Evolutionary conservation across 1,139 yeast genomes (phyloP).

Genomic region (Pichiaceae sp.): DNA sequence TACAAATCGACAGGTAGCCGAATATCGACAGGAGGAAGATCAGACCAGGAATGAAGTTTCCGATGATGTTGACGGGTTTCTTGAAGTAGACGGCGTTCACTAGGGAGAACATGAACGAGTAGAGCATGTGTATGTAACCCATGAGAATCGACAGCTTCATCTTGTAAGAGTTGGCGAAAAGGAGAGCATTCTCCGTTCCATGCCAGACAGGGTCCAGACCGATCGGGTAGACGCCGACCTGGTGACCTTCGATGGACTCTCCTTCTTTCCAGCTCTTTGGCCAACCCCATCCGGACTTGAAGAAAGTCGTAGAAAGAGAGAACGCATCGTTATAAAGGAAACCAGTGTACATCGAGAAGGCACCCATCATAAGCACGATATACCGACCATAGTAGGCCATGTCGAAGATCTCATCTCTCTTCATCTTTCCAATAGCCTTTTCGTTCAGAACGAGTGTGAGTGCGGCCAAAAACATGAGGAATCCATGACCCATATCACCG

Average conservation of each 20-base stretch:
- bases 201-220: conserved; percentile 81
- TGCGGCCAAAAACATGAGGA: conserved; percentile 56
- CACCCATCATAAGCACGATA: conserved; percentile 65
- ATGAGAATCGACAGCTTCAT: conserved; percentile 74
- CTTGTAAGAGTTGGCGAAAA: conserved; percentile 72
- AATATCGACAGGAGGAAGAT: conserved; percentile 79
- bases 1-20: conserved; percentile 66
- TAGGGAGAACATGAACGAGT: conserved; percentile 61
- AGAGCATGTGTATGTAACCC: conserved; percentile 76
- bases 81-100: conserved; percentile 53
- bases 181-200: conserved; percentile 66
- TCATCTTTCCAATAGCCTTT: conserved; percentile 46
- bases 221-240: conserved; percentile 52
- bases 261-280: conserved; percentile 52
- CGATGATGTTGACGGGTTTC: conserved; percentile 58
- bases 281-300: conserved; percentile 73
- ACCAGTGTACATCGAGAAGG: conserved; percentile 74
- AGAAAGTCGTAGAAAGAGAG: conserved; percentile 68
- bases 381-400: conserved; percentile 78
- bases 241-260: conserved; percentile 45
- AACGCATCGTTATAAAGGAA: conserved; percentile 68
- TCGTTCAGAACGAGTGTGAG: conserved; percentile 52
- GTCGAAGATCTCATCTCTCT: conserved; percentile 71
- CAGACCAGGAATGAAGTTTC: conserved; percentile 73
- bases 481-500: conserved; percentile 81